Evolutionary conservation across 805 yeast genomes (phyloP), one percentile per base, ranked within the genome.

Genomic region (Kuraishia ogatae): DNA sequence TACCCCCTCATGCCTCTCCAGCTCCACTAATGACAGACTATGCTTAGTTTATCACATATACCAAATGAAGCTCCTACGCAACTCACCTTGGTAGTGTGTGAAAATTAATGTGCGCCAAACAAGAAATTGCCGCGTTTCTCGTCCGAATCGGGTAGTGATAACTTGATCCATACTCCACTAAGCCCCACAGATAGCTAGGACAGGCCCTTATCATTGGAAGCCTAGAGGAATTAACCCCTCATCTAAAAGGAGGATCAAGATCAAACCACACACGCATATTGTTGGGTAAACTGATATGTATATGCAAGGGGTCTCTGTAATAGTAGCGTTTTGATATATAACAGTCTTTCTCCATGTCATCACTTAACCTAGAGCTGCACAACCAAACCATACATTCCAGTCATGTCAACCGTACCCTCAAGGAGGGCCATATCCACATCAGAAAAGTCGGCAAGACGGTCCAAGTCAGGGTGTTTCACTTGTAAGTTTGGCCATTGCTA

Each of bases 401-500:
- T 17, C n/a, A 35, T 35, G 43, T 35, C 43, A 3, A 17, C 43
- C 3, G 43, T 35, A 35, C 17, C 43, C 17, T 17, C 43, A 35
- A 35, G 13, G 43, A 35, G n/a, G 15, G 43, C 43, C 43, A 35
- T 35, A 17, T 35, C 43, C n/a, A 35, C 43, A 35, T 35, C 43
- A 10, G 43, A 35, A 3, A 35, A 35, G 13, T 35, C 43, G 2
- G 43, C 17, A 20, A 20, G 11, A n/a, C 48, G 53, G 3, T 51
- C 53, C 28, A 51, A 39, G 48, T 8, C 19, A 15, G 53, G 53
- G 5, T 51, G 53, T 39, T 51, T 51, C 48, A 51, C 53, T n/a
- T 51, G 53, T 51, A 22, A 39, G 53, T 51, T 17, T 20, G 3
- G 17, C 17, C 19, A 22, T 48, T 10, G 22, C 24, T 10, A 20